phyloP scores from a whole-genome alignment of 2,329 filamentous ascomycete species.

The Epicoccum nigrum region DNA sequence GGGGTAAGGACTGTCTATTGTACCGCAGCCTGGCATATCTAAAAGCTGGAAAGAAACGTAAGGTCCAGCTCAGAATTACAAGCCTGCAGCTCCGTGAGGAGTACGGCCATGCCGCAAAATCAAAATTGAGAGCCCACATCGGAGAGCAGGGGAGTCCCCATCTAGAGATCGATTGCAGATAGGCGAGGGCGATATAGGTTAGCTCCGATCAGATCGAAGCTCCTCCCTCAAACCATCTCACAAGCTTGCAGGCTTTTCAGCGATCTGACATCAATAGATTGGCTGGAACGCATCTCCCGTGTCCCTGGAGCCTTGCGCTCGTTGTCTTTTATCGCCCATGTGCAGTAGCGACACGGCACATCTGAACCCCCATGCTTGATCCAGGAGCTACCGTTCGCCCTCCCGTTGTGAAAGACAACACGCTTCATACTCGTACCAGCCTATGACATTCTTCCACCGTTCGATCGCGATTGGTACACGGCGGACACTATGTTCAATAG shows the following conservation, averaged over 20 bases:
- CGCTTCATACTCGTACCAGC: background rate
- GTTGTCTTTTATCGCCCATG: background rate
- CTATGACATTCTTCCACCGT: background rate
- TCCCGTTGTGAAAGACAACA: background rate
- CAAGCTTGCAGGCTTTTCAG: constrained; percentile 17
- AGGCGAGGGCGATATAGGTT: constrained; percentile 13
- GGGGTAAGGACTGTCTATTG: constrained; percentile 3
- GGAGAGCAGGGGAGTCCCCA: constrained; percentile 11
- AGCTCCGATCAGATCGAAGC: constrained; percentile 16
- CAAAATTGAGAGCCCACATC: constrained; percentile 2
- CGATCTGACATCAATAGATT: constrained; percentile 4
- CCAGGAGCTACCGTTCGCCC: background rate
- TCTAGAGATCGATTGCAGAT: constrained; percentile 9
- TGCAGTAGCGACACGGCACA: constrained; percentile 1
- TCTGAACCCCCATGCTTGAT: background rate
- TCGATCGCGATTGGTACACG: background rate
- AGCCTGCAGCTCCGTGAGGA: background rate
- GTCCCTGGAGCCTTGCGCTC: constrained; percentile 2
- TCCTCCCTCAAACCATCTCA: constrained; percentile 2
- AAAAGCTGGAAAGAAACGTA: constrained; percentile 1
- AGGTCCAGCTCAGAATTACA: background rate
- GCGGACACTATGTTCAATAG: background rate
- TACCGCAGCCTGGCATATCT: background rate
- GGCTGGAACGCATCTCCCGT: background rate
- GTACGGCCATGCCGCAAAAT: background rate